Evolutionary conservation across 306 rosid genomes (phyloP), one percentile per base, ranked within the genome.

Genomic region (Dalbergia cochinchinensis): DNA sequence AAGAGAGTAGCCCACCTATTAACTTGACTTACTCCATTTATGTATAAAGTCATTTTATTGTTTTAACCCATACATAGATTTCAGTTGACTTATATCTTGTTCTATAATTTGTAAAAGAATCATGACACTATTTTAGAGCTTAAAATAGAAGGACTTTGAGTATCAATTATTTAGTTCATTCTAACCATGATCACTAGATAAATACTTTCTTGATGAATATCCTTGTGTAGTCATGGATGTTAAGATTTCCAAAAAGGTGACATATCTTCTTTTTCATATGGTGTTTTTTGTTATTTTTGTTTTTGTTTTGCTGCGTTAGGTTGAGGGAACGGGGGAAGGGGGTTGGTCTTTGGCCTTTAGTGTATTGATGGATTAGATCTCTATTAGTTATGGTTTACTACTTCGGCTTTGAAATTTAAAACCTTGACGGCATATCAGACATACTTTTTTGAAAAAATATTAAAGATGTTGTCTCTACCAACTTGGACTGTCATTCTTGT

Each of bases 81-180:
- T 71, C 57, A 54, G 78, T 11, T 45, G 55, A 7, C 44, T 18
- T 50, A 58, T 58, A 16, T 65, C 60, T 71, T 11, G 13, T 72
- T 72, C 76, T 53, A 8, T 15, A 74, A 11, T 67, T n/a, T 33
- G 42, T 67, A 5, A 58, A 12, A 42, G 57, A 65, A 66, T 26
- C 65, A 18, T 33, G 18, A 15, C 33, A 6, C 69, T 55, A 37
- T 19, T 1, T 31, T 78, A 11, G 34, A 65, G 15, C 22, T 59
- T 66, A 0, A 41, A 53, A 35, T 66, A n/a, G 31, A 26, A 66
- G 58, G 33, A 45, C 66, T 41, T 78, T 26, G 26, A 31, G 14
- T 41, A 60, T 76, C 68, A 61, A 0, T 61, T 26, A 26, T 26
- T 26, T 3, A 26, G 31, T 26, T 63, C 41, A 14, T 76, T 63